phyloP scores from a whole-genome alignment of 352 stramenopile genomes.

The Phytophthora cryptogea region DNA sequence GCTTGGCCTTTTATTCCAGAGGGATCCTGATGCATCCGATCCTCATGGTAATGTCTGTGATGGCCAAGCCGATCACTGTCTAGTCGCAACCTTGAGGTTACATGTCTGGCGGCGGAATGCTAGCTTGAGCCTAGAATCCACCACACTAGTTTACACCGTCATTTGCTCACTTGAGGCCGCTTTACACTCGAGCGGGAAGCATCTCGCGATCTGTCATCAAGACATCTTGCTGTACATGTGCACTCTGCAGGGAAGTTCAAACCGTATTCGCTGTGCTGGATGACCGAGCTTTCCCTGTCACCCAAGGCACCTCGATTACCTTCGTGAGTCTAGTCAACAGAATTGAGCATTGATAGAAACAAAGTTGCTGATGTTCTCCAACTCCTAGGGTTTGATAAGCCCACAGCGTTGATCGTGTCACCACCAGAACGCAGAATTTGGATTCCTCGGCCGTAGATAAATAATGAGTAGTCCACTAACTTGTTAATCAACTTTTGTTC shows the following conservation, averaged over 20 bases:
- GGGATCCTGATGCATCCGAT: too few relatives aligned
- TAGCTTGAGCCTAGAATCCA: not conserved
- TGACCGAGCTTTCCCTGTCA: not conserved
- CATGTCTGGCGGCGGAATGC: not conserved
- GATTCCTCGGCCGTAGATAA: too few relatives aligned
- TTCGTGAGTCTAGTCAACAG: not conserved
- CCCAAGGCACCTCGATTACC: not conserved
- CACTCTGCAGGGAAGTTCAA: not conserved
- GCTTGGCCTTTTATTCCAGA: not conserved
- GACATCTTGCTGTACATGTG: not conserved
- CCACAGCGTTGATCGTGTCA: too few relatives aligned
- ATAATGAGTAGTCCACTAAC: too few relatives aligned
- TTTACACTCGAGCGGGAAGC: not conserved
- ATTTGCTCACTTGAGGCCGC: not conserved
- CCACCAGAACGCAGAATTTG: too few relatives aligned
- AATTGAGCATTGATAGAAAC: too few relatives aligned
- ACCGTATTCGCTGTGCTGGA: not conserved
- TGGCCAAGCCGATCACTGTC: not conserved
- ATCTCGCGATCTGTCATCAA: not conserved
- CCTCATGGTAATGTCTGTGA: not conserved
- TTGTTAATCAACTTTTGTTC: too few relatives aligned
- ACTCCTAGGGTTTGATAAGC: too few relatives aligned
- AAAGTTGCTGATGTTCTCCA: too few relatives aligned
- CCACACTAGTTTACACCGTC: not conserved
- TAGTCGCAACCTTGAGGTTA: not conserved